Base-by-base conservation (phyloP, 129 eudicot species). In the Gnaphalium uliginosum region DNA sequence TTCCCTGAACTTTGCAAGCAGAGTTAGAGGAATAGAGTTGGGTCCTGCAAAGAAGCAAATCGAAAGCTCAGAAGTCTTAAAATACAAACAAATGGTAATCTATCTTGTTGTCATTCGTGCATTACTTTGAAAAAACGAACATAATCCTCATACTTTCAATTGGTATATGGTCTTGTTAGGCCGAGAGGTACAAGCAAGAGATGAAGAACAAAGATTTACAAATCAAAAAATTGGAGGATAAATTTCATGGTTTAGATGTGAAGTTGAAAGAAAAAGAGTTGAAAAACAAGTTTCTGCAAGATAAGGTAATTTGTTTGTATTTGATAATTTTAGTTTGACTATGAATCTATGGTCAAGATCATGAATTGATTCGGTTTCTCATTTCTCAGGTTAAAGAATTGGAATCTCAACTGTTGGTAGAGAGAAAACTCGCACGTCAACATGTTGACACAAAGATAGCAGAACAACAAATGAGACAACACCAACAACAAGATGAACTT, bases 1-100 rank as follows among this genome's bases (percentile, higher is more conserved):
- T 88, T 94, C 98, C 8, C 84, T 94, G 3, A 94, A 94, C 84
- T 94, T 94, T 85, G 98, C 98, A 57, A 94, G 97, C 71, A 80
- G 98, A 79, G 98, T 90, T 80, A 86, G 96, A 75, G 98, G 98
- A 71, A 84, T 94, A 71, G 98, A 94, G 80, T 87, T 94, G 83
- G 98, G 98, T 79, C 98, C 98, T 61, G 98, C 97, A 60, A 94
- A 86, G 86, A 94, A 89, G 85, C 98, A 94, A 82, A 27, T 88
- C 22, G 96, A 90, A 79, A 94, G 85, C 81, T 60, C 91, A 0
- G 98, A 94, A 79, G 85, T 88, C 29, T 32, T 87, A 25, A 90
- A 80, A 81, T 90, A 87, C 87, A 94, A 85, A 78, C 97, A 90
- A 84, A 61, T 90, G 98, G 98, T 94, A 84, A 69, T n/a, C 10